A percentile compares a stretch with the other conserved stretches of the same genome.
Evolutionary conservation across 2,329 filamentous ascomycete genomes (phyloP).

Genomic region (Penicillium polonicum): DNA sequence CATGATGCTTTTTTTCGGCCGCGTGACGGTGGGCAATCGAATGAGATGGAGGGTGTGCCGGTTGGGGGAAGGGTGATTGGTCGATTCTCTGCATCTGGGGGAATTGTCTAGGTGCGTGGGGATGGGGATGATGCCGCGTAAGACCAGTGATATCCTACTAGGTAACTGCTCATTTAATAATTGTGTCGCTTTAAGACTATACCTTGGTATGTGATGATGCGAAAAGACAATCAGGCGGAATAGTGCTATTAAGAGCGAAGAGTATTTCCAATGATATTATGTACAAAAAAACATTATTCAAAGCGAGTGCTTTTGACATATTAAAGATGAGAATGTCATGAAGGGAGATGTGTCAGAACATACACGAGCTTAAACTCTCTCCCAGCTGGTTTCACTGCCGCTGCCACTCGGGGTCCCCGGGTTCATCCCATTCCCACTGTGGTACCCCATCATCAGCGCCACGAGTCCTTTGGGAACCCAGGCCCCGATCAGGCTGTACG

Average conservation of each 20-base stretch:
- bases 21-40: neutral
- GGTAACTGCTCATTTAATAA: neutral
- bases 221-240: neutral
- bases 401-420: conserved; percentile 30
- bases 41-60: conserved; percentile 10
- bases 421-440: conserved; percentile 34
- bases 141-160: neutral
- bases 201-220: conserved; percentile 3
- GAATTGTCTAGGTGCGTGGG: neutral
- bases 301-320: conserved; percentile 3
- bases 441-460: conserved; percentile 89
- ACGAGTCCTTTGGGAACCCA: conserved; percentile 76
- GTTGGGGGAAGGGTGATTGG: neutral
- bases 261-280: conserved; percentile 14
- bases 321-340: neutral
- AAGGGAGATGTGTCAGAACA: neutral
- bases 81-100: neutral
- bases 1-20: neutral
- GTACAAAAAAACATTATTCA: conserved; percentile 10
- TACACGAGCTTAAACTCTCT: conserved; percentile 27
- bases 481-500: conserved; percentile 81
- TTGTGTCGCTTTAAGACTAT: neutral
- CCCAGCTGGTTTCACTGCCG: conserved; percentile 39
- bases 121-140: neutral
- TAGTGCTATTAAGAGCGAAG: conserved; percentile 16